Evolutionary conservation across 1,284 basidiomycete species (phyloP).

Genomic region (Melampsora occidentalis): DNA sequence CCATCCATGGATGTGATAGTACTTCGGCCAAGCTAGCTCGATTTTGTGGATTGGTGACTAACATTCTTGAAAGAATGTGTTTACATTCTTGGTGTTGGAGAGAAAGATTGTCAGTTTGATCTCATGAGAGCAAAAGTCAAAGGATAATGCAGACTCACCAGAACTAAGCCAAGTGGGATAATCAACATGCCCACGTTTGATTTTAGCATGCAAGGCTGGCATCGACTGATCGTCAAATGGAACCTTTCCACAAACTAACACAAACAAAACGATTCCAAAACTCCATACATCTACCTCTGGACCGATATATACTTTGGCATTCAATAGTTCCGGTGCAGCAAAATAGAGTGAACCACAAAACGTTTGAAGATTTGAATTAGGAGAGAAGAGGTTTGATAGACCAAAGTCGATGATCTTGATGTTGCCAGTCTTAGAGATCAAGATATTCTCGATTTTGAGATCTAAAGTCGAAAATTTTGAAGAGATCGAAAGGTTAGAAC

Average conservation of each 20-base stretch:
- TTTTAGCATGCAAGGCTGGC: conserved; percentile 97
- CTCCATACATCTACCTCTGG: conserved; percentile 99
- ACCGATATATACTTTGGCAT: conserved; percentile 92
- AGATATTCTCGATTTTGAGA: conserved; percentile 98
- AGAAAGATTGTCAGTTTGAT: neutral
- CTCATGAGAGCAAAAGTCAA: conserved; percentile 17
- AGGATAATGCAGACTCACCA: conserved; percentile 60
- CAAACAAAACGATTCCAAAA: conserved; percentile 96
- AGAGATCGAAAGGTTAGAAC: neutral
- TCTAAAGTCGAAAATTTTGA: conserved; percentile 57
- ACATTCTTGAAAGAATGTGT: conserved; percentile 86
- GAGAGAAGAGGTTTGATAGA: conserved; percentile 93
- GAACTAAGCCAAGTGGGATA: conserved; percentile 95
- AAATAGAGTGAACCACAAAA: conserved; percentile 98
- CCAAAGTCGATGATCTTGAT: conserved; percentile 99
- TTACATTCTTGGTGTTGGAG: conserved; percentile 75
- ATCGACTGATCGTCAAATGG: conserved; percentile 99
- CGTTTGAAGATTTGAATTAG: conserved; percentile 75
- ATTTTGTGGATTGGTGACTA: conserved; percentile 84
- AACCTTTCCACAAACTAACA: conserved; percentile 95
- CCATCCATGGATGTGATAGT: conserved; percentile 91
- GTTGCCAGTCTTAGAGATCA: conserved; percentile 96
- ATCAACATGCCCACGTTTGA: conserved; percentile 93
- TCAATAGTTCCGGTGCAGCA: conserved; percentile 92
- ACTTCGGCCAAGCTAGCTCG: conserved; percentile 83